These are phyloP conservation scores for Trichophyton verrucosum DNA, from an alignment of 2,329 filamentous ascomycete genomes.

Conservation along the genomic window DNA sequence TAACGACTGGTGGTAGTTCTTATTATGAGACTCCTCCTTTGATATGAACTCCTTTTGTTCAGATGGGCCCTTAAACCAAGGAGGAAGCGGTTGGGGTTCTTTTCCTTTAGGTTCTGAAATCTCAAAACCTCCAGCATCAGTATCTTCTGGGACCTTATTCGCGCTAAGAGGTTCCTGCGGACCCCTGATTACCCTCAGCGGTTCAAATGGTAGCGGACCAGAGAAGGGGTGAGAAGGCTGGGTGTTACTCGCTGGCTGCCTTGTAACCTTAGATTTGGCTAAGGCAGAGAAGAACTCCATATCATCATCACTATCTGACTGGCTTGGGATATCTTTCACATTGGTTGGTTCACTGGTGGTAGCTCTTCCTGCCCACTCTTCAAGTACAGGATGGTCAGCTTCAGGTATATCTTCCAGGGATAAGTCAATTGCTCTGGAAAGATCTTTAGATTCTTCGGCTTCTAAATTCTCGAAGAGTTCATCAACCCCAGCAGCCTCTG, in stretches of 20 bases:
- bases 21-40: slow-evolving; percentile 18
- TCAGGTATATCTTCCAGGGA: slow-evolving; percentile 50
- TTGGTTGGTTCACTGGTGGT: slow-evolving; percentile 13
- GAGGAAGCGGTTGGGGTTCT: slow-evolving; percentile 28
- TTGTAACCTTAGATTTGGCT: slow-evolving; percentile 54
- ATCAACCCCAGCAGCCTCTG: slow-evolving; percentile 34
- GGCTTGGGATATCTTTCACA: slow-evolving; percentile 17
- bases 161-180: slow-evolving; percentile 28
- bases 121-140: slow-evolving; percentile 53
- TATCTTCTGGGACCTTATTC: slow-evolving; percentile 42
- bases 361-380: neutral
- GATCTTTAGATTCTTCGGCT: slow-evolving; percentile 54
- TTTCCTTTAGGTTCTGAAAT: slow-evolving; percentile 20
- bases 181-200: slow-evolving; percentile 38
- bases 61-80: slow-evolving; percentile 34
- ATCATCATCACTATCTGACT: slow-evolving; percentile 43
- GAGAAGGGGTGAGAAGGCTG: slow-evolving; percentile 48
- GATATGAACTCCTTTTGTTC: slow-evolving; percentile 23
- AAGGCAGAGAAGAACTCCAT: slow-evolving; percentile 68
- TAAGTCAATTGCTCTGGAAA: slow-evolving; percentile 70
- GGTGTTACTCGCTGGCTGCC: slow-evolving; percentile 30
- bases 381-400: slow-evolving; percentile 24
- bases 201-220: slow-evolving; percentile 84
- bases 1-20: slow-evolving; percentile 15
- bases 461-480: slow-evolving; percentile 42